phyloP scores from a whole-genome alignment of 805 yeast genomes.

The Debaryomyces maramus region DNA sequence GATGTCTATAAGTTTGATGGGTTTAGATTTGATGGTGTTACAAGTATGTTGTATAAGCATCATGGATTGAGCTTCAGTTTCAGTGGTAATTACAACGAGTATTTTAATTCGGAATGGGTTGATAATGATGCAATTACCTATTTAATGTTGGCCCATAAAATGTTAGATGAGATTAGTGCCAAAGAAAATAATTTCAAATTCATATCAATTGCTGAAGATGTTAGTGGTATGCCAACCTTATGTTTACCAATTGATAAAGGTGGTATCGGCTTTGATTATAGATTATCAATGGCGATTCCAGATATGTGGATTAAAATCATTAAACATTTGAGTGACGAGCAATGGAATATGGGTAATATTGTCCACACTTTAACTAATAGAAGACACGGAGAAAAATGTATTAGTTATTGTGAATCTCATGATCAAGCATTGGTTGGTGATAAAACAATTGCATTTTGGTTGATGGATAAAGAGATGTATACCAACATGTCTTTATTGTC shows the following conservation, averaged over 20 bases:
- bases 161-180: slow-evolving; percentile 56
- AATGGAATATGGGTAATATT: slow-evolving; percentile 86
- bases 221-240: slow-evolving; percentile 94
- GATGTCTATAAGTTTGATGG: slow-evolving; percentile 91
- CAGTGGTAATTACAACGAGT: slow-evolving; percentile 91
- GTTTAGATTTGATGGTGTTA: slow-evolving; percentile 95
- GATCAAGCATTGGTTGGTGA: slow-evolving; percentile 98
- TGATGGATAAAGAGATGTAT: slow-evolving; percentile 98
- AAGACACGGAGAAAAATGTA: slow-evolving; percentile 83
- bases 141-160: slow-evolving; percentile 84
- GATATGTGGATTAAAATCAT: slow-evolving; percentile 98
- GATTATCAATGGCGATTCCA: slow-evolving; percentile 95
- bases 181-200: slow-evolving; percentile 41
- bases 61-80: slow-evolving; percentile 92
- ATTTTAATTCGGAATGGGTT: slow-evolving; percentile 73
- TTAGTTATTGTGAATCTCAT: slow-evolving; percentile 91
- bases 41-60: slow-evolving; percentile 86
- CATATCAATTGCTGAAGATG: slow-evolving; percentile 92
- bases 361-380: slow-evolving; percentile 83
- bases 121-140: slow-evolving; percentile 87
- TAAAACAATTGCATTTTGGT: slow-evolving; percentile 94
- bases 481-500: slow-evolving; percentile 85
- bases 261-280: slow-evolving; percentile 91
- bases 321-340: slow-evolving; percentile 81
- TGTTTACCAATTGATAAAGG: slow-evolving; percentile 74